Conservation (phyloP, 2,329 filamentous ascomycete genomes). For the Pseudopyricularia javanii region DNA sequence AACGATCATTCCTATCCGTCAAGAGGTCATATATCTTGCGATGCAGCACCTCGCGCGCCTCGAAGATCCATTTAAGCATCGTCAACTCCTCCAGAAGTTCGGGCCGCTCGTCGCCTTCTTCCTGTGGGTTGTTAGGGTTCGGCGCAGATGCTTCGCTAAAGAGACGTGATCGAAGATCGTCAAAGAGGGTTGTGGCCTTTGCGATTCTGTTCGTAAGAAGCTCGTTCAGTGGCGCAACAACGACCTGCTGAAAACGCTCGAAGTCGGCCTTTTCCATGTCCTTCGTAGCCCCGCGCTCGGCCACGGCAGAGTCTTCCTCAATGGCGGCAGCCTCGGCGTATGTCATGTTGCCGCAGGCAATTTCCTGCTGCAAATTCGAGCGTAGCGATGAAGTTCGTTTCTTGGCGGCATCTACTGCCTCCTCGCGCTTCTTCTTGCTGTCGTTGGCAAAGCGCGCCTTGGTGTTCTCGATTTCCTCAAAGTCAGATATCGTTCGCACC, state of each 20-base stretch:
- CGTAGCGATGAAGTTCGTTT: constrained; percentile 53
- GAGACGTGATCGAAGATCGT: constrained; percentile 59
- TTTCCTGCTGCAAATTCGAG: constrained; percentile 64
- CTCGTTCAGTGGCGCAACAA: constrained; percentile 75
- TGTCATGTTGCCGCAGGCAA: constrained; percentile 64
- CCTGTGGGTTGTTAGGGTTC: constrained; percentile 74
- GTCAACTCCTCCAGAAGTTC: constrained; percentile 92
- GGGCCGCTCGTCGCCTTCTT: constrained; percentile 89
- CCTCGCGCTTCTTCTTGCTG: constrained; percentile 45
- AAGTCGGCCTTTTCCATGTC: constrained; percentile 70
- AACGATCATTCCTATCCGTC: constrained; percentile 74
- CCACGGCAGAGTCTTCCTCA: constrained; percentile 59
- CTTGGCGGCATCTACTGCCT: constrained; percentile 34
- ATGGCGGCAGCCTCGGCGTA: constrained; percentile 75
- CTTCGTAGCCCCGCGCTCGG: constrained; percentile 60
- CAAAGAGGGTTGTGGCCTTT: constrained; percentile 64
- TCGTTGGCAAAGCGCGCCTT: constrained; percentile 49
- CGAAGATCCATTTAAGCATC: constrained; percentile 92
- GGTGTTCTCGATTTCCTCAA: constrained; percentile 58
- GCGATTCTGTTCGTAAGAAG: constrained; percentile 65
- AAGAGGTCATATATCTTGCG: constrained; percentile 76
- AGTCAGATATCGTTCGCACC: constrained; percentile 61
- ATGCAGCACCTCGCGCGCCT: constrained; percentile 79
- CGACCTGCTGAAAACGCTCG: constrained; percentile 69
- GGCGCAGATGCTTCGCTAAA: constrained; percentile 57